These are phyloP conservation scores for Torulaspora franciscae DNA, from an alignment of 805 yeast genomes.

Conservation along the genomic window DNA sequence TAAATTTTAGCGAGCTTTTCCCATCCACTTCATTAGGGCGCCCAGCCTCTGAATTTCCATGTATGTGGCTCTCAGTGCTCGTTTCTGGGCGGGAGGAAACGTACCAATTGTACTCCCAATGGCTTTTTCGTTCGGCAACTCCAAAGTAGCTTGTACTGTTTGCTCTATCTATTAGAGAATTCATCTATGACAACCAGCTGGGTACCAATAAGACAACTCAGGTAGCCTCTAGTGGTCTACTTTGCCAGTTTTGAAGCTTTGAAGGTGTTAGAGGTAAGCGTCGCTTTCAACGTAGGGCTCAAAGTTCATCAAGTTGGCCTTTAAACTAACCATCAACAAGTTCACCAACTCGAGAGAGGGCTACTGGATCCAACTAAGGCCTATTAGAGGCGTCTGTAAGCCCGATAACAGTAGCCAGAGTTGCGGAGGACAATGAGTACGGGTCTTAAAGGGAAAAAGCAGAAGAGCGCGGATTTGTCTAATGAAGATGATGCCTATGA, in stretches of 20 bases:
- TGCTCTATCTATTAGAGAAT: conserved; percentile 27
- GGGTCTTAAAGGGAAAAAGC: conserved; percentile 7
- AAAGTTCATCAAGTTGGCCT: conserved; percentile 3
- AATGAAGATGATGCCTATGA: conserved; percentile 39
- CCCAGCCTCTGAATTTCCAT: conserved; percentile 8
- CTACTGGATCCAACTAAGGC: neutral
- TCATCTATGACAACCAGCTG: conserved; percentile 7
- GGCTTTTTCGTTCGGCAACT: conserved; percentile 16
- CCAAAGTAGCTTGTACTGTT: conserved; percentile 20
- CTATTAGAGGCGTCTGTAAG: neutral
- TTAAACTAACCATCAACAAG: neutral
- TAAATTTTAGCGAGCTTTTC: conserved; percentile 23
- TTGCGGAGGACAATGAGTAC: neutral
- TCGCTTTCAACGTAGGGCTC: neutral
- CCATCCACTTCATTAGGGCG: conserved; percentile 10
- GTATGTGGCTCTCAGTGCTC: conserved; percentile 4
- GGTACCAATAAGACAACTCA: neutral
- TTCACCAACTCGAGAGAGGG: neutral
- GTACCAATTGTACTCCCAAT: conserved; percentile 36
- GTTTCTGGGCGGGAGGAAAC: conserved; percentile 22
- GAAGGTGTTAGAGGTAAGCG: neutral
- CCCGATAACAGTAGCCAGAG: neutral
- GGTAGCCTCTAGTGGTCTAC: neutral
- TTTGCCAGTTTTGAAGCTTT: neutral
- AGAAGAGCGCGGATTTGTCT: conserved; percentile 22